These are phyloP conservation scores for Nakazawaea wickerhamii DNA, from an alignment of 805 yeast genomes.

Conservation along the genomic window DNA sequence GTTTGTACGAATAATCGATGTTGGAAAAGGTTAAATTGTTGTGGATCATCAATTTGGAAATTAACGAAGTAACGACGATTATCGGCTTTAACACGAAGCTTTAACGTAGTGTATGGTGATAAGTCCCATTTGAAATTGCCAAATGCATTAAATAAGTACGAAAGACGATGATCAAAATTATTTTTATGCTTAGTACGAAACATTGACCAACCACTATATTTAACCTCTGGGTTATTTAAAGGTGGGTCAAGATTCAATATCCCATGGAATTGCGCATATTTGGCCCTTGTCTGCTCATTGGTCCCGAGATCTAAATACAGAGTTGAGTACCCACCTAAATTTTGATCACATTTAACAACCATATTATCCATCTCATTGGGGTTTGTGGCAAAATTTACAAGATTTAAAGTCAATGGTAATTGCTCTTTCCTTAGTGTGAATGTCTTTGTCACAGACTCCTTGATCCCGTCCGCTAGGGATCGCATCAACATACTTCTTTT, in stretches of 20 bases:
- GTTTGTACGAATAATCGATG: constrained; percentile 68
- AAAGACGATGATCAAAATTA: constrained; percentile 37
- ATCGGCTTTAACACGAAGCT: constrained; percentile 68
- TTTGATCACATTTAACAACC: constrained; percentile 64
- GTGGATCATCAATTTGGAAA: constrained; percentile 75
- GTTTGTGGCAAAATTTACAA: constrained; percentile 52
- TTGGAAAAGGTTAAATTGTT: constrained; percentile 75
- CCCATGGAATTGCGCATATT: constrained; percentile 66
- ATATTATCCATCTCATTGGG: constrained; percentile 44
- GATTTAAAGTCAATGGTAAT: constrained; percentile 24
- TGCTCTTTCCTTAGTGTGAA: constrained; percentile 1
- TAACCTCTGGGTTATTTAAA: constrained; percentile 55
- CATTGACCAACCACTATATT: constrained; percentile 73
- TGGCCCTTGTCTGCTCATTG: constrained; percentile 24
- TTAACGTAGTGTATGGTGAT: constrained; percentile 55
- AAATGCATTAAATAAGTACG: constrained; percentile 30
- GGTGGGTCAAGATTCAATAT: constrained; percentile 60
- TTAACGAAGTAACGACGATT: constrained; percentile 71
- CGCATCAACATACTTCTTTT: neutral
- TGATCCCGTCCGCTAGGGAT: constrained; percentile 4
- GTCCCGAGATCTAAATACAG: constrained; percentile 40
- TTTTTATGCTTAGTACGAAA: constrained; percentile 68
- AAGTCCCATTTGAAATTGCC: constrained; percentile 62
- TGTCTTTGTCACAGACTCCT: neutral
- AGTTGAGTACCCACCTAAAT: constrained; percentile 74